Percentiles rank a stretch among this genome's conserved stretches.
Evolutionary conservation across 192 early-diverging fungal genomes (phyloP).

Genomic region (Polychytrium aggregatum): DNA sequence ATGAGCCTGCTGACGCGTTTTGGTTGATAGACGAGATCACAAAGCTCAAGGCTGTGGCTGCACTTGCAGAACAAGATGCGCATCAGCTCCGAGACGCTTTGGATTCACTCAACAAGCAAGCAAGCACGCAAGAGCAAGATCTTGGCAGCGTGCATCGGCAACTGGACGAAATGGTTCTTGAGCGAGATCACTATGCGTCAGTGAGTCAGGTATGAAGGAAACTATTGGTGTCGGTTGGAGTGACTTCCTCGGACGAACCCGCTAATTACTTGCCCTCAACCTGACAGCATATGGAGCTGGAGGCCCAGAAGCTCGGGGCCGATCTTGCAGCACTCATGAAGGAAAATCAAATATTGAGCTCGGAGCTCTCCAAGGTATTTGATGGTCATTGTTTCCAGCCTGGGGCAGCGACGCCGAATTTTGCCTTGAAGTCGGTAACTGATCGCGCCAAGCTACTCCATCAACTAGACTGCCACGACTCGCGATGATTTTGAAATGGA

Average conservation of each 20-base stretch:
- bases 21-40: neutral
- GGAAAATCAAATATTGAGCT: constrained; percentile 35
- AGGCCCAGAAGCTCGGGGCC: constrained; percentile 11
- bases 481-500: constrained; percentile 22
- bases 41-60: constrained; percentile 1
- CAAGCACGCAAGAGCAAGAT: constrained; percentile 28
- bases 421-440: too few species aligned
- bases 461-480: constrained; percentile 8
- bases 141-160: neutral
- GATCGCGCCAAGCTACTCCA: neutral
- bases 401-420: neutral
- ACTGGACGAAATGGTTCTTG: neutral
- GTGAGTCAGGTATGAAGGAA: neutral
- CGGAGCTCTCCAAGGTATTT: constrained; percentile 13
- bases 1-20: neutral
- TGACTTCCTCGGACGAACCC: too few species aligned
- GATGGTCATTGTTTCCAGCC: neutral
- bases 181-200: constrained; percentile 5
- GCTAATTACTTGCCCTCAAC: too few species aligned
- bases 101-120: constrained; percentile 17
- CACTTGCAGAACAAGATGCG: constrained; percentile 14
- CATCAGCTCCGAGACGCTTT: constrained; percentile 12
- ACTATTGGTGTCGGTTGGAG: neutral
- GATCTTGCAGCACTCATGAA: constrained; percentile 32
- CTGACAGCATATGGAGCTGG: too few species aligned